Percentiles rank a stretch among this genome's conserved stretches.
Evolutionary conservation across 1,284 basidiomycete genomes (phyloP).

Genomic region (Macrocystidia cucumis): DNA sequence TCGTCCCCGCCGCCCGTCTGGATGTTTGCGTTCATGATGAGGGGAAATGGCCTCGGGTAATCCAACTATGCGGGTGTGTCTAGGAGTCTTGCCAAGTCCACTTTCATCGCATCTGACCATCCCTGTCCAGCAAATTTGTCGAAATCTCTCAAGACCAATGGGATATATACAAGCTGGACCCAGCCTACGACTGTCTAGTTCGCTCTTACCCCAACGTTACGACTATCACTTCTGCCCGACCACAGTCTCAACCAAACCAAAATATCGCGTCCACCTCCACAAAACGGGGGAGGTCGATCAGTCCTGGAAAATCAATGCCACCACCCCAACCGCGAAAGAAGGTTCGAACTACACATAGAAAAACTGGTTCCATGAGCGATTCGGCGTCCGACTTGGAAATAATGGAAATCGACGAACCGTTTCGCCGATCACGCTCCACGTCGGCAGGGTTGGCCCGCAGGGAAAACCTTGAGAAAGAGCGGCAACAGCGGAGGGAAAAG

Average conservation of each 20-base stretch:
- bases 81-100: conserved; percentile 8
- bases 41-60: conserved; percentile 58
- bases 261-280: background rate
- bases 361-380: conserved; percentile 18
- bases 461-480: conserved; percentile 21
- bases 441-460: conserved; percentile 9
- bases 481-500: conserved; percentile 27
- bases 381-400: conserved; percentile 42
- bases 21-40: conserved; percentile 52
- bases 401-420: conserved; percentile 44
- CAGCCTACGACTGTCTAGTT: conserved; percentile 56
- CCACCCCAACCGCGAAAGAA: conserved; percentile 20
- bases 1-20: conserved; percentile 58
- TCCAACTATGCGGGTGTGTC: conserved; percentile 63
- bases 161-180: conserved; percentile 77
- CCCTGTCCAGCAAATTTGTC: conserved; percentile 32
- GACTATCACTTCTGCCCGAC: conserved; percentile 23
- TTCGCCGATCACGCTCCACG: conserved; percentile 5
- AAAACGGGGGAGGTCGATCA: conserved; percentile 6
- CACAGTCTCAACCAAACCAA: conserved; percentile 1
- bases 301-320: conserved; percentile 11
- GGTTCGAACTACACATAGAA: conserved; percentile 6
- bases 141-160: conserved; percentile 65
- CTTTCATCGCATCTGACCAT: conserved; percentile 3
- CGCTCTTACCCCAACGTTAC: conserved; percentile 33